A percentile compares a stretch with the other conserved stretches of the same genome.
Evolutionary conservation across 2,329 filamentous ascomycete species (phyloP).

Genomic region (Ascochyta lentis): DNA sequence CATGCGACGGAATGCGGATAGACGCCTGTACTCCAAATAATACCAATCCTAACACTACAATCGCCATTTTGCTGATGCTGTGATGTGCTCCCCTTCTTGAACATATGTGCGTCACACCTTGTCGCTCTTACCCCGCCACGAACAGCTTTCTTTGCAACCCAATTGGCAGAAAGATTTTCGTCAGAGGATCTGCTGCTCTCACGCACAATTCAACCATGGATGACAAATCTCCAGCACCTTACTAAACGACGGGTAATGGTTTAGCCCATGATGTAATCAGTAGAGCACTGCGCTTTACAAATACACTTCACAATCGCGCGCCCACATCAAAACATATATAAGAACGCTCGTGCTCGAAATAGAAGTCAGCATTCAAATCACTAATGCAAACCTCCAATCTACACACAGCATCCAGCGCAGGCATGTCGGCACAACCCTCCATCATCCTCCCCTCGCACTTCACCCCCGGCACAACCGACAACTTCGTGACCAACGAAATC

Average conservation of each 20-base stretch:
- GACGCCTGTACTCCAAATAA: slow-evolving; percentile 20
- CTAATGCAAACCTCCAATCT: neutral
- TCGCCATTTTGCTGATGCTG: neutral
- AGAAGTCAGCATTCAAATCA: neutral
- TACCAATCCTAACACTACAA: slow-evolving; percentile 9
- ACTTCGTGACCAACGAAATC: slow-evolving; percentile 47
- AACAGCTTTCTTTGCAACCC: too few relatives aligned
- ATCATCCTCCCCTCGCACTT: slow-evolving; percentile 44
- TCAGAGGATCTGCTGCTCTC: neutral
- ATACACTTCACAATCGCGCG: neutral
- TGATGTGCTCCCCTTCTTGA: neutral
- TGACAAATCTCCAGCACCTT: slow-evolving; percentile 2
- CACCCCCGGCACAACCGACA: slow-evolving; percentile 48
- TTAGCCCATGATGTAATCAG: slow-evolving; percentile 14
- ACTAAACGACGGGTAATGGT: neutral
- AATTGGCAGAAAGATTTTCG: neutral
- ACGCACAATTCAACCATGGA: neutral
- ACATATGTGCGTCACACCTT: neutral
- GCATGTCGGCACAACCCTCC: slow-evolving; percentile 11
- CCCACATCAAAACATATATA: neutral
- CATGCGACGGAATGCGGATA: slow-evolving; percentile 23
- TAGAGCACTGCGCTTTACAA: neutral
- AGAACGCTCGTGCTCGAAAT: too few relatives aligned
- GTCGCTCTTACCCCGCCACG: neutral
- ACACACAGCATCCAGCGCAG: neutral